Base-by-base conservation (phyloP, 2,329 filamentous ascomycete genomes). In the Colletotrichum neosansevieriae region DNA sequence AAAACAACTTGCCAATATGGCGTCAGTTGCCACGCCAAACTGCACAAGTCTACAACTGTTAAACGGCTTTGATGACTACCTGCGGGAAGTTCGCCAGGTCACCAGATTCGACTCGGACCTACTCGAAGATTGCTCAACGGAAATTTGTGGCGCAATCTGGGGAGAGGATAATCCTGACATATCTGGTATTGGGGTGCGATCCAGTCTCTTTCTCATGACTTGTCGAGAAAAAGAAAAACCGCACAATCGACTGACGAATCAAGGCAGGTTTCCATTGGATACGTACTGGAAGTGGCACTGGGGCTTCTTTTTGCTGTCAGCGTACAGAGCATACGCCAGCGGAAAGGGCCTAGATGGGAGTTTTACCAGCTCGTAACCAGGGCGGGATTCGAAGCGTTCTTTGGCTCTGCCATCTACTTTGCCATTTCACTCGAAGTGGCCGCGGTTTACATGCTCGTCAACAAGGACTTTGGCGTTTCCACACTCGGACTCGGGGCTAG, bases 281-380 rank as follows among this genome's bases (percentile, higher is more conserved):
- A 66, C 10, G 49, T 21, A 1, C 40, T 61, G 3, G 63, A 47
- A 42, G 6, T 40, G 0, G 57, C 21, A 9, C n/a, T 66, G 7
- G 57, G 47, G 4, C 44, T 66, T 9, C 10, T 38, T 5, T 34
- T 64, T 11, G 53, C 53, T 6, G 21, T 32, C 1, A 7, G 15
- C 3, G 0, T 45, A 1, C 5, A 58, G 36, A 17, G 15, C 1
- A 32, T 50, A 5, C 61, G 53, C 2, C 51, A 58, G 34, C 49
- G 32, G 11, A 10, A 50, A 13, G 61, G 61, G 9, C 38, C 56
- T 2, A 78, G 24, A 10, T 62, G 58, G 53, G 50, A 58, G 6
- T 50, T 57, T 5, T 45, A 11, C 15, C 58, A 58, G 13, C 7
- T 54, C 1, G 24, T 53, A 1, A 24, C 45, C 12, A 15, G 19